Percentiles rank a stretch among this genome's conserved stretches.
phyloP scores from a whole-genome alignment of 768 basidiomycete species.

The Mrakia frigida region DNA sequence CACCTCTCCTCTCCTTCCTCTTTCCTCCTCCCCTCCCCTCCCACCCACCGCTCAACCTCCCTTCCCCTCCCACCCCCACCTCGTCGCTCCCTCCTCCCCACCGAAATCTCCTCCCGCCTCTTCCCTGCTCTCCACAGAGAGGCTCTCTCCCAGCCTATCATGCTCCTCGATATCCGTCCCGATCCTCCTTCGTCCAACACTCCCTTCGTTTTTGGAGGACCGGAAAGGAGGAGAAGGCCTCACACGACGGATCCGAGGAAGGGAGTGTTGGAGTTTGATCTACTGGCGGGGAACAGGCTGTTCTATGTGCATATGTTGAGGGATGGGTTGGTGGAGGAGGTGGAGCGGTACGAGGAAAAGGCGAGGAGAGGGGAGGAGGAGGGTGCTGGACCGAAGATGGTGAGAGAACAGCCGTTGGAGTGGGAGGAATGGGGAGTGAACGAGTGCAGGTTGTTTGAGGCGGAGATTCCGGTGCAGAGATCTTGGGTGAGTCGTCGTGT shows the following conservation, averaged over 20 bases:
- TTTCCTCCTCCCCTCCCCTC: slow-evolving; percentile 1
- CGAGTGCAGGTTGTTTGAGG: background rate
- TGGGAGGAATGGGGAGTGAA: background rate
- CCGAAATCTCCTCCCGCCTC: background rate
- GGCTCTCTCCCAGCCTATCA: background rate
- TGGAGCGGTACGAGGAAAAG: background rate
- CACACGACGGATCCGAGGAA: background rate
- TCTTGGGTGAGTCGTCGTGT: background rate
- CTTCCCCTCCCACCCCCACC: background rate
- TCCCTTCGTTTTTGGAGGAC: background rate
- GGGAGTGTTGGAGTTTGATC: slow-evolving; percentile 12
- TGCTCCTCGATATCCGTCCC: slow-evolving; percentile 19
- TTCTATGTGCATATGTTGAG: background rate
- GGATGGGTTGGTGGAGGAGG: background rate
- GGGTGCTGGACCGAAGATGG: background rate
- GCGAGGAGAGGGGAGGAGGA: background rate
- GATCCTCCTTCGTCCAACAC: slow-evolving; percentile 7
- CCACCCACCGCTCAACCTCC: background rate
- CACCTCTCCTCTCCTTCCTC: background rate
- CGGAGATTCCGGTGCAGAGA: background rate
- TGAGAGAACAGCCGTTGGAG: background rate
- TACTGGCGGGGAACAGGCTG: background rate
- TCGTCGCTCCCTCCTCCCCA: background rate
- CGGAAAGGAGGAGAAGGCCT: background rate
- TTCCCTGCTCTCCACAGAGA: background rate